These are phyloP conservation scores for Penicillium ochrochloron DNA, from an alignment of 495 filamentous ascomycete genomes.

Conservation along the genomic window DNA sequence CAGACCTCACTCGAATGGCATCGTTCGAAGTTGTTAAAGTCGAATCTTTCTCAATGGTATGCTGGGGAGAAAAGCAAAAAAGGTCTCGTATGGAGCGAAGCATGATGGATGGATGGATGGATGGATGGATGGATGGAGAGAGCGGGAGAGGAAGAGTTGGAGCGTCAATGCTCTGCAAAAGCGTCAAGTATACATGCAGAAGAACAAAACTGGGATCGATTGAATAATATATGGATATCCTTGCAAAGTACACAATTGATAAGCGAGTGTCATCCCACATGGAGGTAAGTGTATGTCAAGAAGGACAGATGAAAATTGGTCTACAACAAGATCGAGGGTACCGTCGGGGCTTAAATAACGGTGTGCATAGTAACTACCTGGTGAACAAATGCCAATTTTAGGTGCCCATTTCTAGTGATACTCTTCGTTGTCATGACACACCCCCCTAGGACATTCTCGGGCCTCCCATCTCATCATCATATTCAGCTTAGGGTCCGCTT, in stretches of 20 bases:
- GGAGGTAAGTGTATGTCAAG: not conserved
- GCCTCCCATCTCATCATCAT: slow-evolving; percentile 3
- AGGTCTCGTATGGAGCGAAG: slow-evolving; percentile 23
- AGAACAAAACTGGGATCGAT: not conserved
- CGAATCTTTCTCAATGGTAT: slow-evolving; percentile 5
- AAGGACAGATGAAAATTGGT: not conserved
- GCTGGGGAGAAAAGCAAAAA: slow-evolving; percentile 25
- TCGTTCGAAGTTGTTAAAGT: not conserved
- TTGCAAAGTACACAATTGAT: not conserved
- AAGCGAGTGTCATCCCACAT: slow-evolving; percentile 4
- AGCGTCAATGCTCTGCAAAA: not conserved
- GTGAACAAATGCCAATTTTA: not conserved
- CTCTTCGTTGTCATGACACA: not conserved
- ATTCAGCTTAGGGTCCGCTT: not conserved
- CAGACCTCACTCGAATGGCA: slow-evolving; percentile 13
- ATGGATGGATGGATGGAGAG: not conserved
- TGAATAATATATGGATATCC: not conserved
- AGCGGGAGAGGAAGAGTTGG: not conserved
- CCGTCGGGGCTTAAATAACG: slow-evolving; percentile 9
- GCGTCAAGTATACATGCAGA: slow-evolving; percentile 1
- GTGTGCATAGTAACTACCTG: not conserved
- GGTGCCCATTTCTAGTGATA: slow-evolving; percentile 1
- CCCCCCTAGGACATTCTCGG: slow-evolving; percentile 3
- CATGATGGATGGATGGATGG: slow-evolving; percentile 10
- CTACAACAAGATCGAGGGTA: not conserved